A percentile compares a stretch with the other conserved stretches of the same genome.
phyloP scores from a whole-genome alignment of 805 yeast genomes.

The Teunomyces funiuensis region DNA sequence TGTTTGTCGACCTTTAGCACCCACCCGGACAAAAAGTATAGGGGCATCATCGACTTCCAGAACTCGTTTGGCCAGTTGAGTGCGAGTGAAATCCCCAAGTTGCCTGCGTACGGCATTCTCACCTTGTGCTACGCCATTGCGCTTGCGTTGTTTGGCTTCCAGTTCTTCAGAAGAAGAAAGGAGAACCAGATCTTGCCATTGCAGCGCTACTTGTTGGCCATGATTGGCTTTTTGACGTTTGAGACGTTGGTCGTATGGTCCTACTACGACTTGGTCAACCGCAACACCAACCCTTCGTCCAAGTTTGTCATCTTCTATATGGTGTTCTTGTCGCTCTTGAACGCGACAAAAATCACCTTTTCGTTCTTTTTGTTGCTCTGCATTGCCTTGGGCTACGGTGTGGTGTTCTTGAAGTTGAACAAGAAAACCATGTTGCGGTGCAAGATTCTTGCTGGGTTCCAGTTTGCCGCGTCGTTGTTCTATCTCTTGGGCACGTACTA shows the following conservation, averaged over 20 bases:
- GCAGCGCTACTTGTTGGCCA: constrained; percentile 86
- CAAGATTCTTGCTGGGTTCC: constrained; percentile 41
- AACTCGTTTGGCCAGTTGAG: constrained; percentile 89
- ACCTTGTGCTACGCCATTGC: constrained; percentile 82
- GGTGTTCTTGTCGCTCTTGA: constrained; percentile 73
- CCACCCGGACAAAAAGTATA: constrained; percentile 44
- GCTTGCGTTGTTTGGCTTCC: constrained; percentile 79
- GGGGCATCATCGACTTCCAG: constrained; percentile 76
- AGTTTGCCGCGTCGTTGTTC: constrained; percentile 35
- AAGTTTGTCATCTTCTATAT: constrained; percentile 69
- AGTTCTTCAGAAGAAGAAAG: constrained; percentile 75
- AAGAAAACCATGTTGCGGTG: constrained; percentile 65
- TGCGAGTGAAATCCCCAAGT: constrained; percentile 87
- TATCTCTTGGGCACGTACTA: constrained; percentile 36
- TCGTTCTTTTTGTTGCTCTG: constrained; percentile 84
- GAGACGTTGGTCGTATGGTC: constrained; percentile 92
- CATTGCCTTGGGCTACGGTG: constrained; percentile 91
- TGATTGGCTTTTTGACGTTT: constrained; percentile 75
- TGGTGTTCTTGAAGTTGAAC: constrained; percentile 83
- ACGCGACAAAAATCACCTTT: constrained; percentile 76
- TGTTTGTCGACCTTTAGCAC: constrained; percentile 76
- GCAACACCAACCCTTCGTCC: constrained; percentile 44
- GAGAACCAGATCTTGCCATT: constrained; percentile 79
- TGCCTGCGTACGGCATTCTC: constrained; percentile 83
- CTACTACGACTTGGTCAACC: constrained; percentile 79